These are phyloP conservation scores for Cantharellus anzutake DNA, from an alignment of 768 basidiomycete genomes.

Conservation along the genomic window DNA sequence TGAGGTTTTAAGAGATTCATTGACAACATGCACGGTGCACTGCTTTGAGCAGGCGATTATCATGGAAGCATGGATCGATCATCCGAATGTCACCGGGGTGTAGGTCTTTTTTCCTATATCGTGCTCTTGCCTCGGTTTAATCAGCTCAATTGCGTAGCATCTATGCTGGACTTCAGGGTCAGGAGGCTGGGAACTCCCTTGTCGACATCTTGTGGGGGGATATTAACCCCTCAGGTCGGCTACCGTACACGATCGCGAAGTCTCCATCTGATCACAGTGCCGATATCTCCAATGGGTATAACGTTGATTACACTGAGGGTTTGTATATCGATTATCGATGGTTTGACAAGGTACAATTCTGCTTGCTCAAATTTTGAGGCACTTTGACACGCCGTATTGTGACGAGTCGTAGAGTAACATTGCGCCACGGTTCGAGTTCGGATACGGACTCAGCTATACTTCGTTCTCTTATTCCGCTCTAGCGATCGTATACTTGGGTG, in stretches of 20 bases:
- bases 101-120: too few relatives aligned
- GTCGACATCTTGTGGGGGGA: conserved; percentile 51
- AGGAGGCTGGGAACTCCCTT: conserved; percentile 54
- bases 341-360: conserved; percentile 8
- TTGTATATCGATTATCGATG: conserved; percentile 12
- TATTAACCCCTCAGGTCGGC: conserved; percentile 45
- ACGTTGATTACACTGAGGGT: neutral
- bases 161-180: conserved; percentile 50
- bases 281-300: neutral
- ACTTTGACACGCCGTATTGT: neutral
- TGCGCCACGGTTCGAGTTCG: conserved; percentile 29
- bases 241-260: conserved; percentile 67
- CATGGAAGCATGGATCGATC: conserved; percentile 7
- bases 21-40: too few relatives aligned
- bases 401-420: conserved; percentile 16
- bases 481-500: too few relatives aligned
- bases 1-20: too few relatives aligned
- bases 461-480: conserved; percentile 28
- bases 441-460: conserved; percentile 38
- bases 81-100: conserved; percentile 3
- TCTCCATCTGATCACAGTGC: conserved; percentile 36
- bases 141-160: conserved; percentile 18
- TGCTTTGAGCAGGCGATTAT: neutral
- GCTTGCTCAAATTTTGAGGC: neutral
- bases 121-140: too few relatives aligned